These are phyloP conservation scores for Ceriops decandra DNA, from an alignment of 345 rosid genomes.

Conservation along the genomic window DNA sequence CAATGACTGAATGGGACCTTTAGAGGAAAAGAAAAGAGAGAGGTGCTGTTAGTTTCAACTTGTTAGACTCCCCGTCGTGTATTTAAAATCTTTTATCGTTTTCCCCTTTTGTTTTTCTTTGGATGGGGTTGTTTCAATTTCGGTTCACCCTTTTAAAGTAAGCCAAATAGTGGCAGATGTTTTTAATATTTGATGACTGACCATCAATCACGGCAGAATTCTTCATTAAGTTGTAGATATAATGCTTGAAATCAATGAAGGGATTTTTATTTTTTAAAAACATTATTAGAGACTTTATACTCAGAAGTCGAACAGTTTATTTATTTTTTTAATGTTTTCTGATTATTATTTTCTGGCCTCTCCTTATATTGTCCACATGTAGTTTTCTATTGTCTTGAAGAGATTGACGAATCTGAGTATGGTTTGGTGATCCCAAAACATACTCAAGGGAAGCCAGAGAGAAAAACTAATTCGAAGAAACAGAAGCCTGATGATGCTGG, in stretches of 20 bases:
- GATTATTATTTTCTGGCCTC: background rate
- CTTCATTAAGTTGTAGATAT: background rate
- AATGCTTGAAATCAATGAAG: background rate
- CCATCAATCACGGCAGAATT: background rate
- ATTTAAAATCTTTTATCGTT: no score
- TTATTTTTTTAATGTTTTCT: background rate
- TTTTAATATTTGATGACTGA: background rate
- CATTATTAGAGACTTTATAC: background rate
- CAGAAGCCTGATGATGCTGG: constrained; percentile 27
- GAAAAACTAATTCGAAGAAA: constrained; percentile 33
- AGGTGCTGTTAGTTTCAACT: no score
- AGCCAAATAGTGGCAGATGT: background rate
- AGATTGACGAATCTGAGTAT: constrained; percentile 75
- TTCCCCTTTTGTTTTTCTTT: no score
- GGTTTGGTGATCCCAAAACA: constrained; percentile 37
- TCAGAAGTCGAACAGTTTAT: no score
- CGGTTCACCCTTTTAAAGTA: no score
- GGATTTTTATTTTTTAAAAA: background rate
- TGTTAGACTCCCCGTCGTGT: no score
- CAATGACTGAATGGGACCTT: no score
- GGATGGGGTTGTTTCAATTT: no score
- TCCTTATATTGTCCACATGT: constrained; percentile 8
- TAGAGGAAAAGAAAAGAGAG: no score
- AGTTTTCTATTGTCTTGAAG: constrained; percentile 93
- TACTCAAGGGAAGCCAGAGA: constrained; percentile 29